Evolutionary conservation across 306 rosid genomes (phyloP), one percentile per base, ranked within the genome.

Genomic region (Sindora glabra): DNA sequence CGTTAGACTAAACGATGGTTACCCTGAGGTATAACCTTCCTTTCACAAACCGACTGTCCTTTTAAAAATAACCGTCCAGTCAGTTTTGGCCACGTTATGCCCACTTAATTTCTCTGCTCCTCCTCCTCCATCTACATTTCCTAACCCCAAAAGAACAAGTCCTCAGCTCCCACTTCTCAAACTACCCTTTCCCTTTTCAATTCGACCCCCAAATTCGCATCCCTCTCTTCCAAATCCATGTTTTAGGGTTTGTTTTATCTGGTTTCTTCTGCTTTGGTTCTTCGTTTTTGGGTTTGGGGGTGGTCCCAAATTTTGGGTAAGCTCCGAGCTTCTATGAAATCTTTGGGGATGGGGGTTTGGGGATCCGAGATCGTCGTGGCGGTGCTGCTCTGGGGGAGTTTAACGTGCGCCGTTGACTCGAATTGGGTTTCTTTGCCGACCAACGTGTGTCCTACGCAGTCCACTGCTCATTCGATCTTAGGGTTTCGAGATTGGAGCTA

Each of bases 401-500:
- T 73, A 4, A 12, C 68, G 5, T 64, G 37, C 74, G 70, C 89
- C 48, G 75, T 77, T 2, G 71, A 84, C 18, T 65, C 76, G 18
- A 11, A 15, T 40, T 56, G 72, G 73, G 75, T 50, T 82, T 59
- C 73, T 21, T 14, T 23, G 50, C 22, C 68, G 49, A 4, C 49
- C 36, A 13, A 54, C 58, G 49, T 69, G 3, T 87, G 96, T 55
- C 81, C 95, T 49, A 17, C 13, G 16, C 68, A 48, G 38, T 75
- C 92, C 38, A 15, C 62, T 33, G 18, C 68, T 34, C 86, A 87
- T 53, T 79, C 74, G 70, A 53, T 87, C 69, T 70, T 77, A 17
- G 79, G 78, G 67, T 79, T 81, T 70, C 68, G 71, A 3, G 74
- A 81, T 63, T 69, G 32, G 24, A 62, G 44, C 59, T 85, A 86